These are phyloP conservation scores for Salvia splendens DNA, from an alignment of 257 asterid genomes.

Conservation along the genomic window DNA sequence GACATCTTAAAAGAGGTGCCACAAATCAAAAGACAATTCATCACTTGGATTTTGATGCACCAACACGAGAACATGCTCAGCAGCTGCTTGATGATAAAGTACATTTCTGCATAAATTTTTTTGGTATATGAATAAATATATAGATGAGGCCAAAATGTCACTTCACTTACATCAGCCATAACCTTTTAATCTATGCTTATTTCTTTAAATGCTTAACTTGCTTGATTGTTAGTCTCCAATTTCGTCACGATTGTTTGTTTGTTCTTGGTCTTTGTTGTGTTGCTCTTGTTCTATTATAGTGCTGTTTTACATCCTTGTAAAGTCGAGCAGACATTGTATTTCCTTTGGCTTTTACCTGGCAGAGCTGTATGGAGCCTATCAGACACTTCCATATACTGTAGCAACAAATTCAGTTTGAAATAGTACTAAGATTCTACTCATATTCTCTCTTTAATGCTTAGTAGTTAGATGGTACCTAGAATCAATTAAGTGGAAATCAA, in stretches of 20 bases:
- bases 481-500: no score
- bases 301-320: conserved; percentile 10
- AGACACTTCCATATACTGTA: no score
- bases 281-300: neutral
- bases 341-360: no score
- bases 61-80: conserved; percentile 92
- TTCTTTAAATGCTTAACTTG: conserved; percentile 10
- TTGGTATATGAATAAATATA: conserved; percentile 35
- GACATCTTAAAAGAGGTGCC: conserved; percentile 69
- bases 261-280: neutral
- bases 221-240: conserved; percentile 3
- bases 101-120: conserved; percentile 35
- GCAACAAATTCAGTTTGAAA: no score
- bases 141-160: conserved; percentile 21
- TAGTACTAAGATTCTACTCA: no score
- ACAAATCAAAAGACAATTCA: conserved; percentile 71
- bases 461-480: no score
- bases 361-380: no score
- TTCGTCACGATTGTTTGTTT: conserved; percentile 1
- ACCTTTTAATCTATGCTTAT: conserved; percentile 20
- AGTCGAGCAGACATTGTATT: neutral
- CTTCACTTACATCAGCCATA: conserved; percentile 20
- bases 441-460: no score
- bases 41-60: conserved; percentile 99
- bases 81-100: conserved; percentile 91